Evolutionary conservation across 169 alveolate species (phyloP).

Genomic region (Plasmodium reichenowi): DNA sequence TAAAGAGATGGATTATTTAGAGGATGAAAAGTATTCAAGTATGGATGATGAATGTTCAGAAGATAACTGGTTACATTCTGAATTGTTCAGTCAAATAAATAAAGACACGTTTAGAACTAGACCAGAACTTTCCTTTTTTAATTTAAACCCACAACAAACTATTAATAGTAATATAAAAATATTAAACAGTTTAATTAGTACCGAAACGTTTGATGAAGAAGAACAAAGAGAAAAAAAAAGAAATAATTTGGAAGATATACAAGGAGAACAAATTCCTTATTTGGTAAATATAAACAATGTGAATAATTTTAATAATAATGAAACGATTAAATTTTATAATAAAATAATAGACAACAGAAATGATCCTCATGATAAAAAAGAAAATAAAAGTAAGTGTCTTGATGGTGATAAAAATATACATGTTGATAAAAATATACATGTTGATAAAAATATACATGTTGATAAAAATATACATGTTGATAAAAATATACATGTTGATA

Average conservation of each 20-base stretch:
- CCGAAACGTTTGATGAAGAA: slow-evolving; percentile 65
- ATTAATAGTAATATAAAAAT: slow-evolving; percentile 68
- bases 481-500: not conserved
- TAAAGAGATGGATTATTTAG: not conserved
- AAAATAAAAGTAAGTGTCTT: not conserved
- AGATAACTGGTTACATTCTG: slow-evolving; percentile 32
- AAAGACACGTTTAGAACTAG: slow-evolving; percentile 77
- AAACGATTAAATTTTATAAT: not conserved
- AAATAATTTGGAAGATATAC: no score
- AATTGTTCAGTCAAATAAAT: slow-evolving; percentile 77
- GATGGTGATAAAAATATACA: not conserved
- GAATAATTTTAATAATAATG: not conserved
- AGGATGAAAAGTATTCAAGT: slow-evolving; percentile 11
- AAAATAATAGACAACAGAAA: not conserved
- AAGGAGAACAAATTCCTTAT: slow-evolving; percentile 65
- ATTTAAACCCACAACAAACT: slow-evolving; percentile 69
- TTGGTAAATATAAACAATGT: slow-evolving; percentile 29
- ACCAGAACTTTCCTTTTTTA: slow-evolving; percentile 75
- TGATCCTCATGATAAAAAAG: not conserved
- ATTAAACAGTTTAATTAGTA: slow-evolving; percentile 43
- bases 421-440: no score
- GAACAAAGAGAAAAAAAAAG: no score
- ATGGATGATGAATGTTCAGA: slow-evolving; percentile 38
- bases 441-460: not conserved
- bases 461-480: no score